A percentile compares a stretch with the other conserved stretches of the same genome.
phyloP scores from a whole-genome alignment of 495 filamentous ascomycete species.

The Trichodelitschia bisporula region DNA sequence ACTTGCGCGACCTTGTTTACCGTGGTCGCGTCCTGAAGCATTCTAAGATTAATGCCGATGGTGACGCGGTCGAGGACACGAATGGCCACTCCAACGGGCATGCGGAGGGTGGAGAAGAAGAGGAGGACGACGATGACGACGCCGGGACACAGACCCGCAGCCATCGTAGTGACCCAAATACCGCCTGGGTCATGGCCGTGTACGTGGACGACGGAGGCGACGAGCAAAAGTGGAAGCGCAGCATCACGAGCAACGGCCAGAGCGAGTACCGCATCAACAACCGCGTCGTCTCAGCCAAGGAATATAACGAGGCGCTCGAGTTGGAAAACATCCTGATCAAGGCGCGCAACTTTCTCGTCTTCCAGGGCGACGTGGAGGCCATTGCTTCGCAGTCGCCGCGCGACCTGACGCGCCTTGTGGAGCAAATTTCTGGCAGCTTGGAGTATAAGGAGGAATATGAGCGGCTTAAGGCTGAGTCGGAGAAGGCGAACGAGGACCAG shows the following conservation, averaged over 20 bases:
- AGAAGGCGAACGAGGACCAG: constrained; percentile 71
- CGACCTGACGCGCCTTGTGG: constrained; percentile 84
- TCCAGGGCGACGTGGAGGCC: constrained; percentile 96
- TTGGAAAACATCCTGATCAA: constrained; percentile 93
- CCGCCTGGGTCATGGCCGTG: constrained; percentile 96
- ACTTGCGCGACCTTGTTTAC: constrained; percentile 86
- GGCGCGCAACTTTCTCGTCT: constrained; percentile 91
- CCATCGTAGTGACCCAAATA: constrained; percentile 53
- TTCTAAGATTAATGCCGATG: constrained; percentile 72
- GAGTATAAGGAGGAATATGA: constrained; percentile 96
- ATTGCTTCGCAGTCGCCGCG: constrained; percentile 84
- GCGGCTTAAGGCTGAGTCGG: constrained; percentile 54
- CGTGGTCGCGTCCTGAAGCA: constrained; percentile 82
- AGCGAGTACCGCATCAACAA: constrained; percentile 98
- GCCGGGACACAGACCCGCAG: constrained; percentile 23
- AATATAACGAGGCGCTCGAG: constrained; percentile 87
- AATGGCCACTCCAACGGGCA: constrained; percentile 18
- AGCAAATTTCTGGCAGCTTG: constrained; percentile 90
- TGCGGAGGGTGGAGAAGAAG: constrained; percentile 11
- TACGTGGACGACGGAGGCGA: constrained; percentile 96
- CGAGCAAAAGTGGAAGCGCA: constrained; percentile 84
- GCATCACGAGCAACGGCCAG: constrained; percentile 63
- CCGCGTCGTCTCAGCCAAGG: constrained; percentile 57
- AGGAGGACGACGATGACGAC: constrained; percentile 30
- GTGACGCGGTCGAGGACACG: constrained; percentile 30